Conservation (phyloP, 805 yeast species). For the Grigorovia yakushimaensis region DNA sequence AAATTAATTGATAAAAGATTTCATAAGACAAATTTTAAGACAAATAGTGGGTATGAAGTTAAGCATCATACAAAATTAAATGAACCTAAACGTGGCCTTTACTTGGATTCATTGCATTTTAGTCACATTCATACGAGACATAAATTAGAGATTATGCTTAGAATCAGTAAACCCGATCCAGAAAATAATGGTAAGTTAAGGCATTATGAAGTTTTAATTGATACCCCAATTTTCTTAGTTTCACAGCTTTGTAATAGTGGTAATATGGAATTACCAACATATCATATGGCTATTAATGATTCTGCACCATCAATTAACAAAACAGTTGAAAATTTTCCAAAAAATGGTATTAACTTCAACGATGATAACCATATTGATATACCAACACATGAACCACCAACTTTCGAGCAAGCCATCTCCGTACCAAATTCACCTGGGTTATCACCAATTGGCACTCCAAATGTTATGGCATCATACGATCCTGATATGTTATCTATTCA, state of each 20-base stretch:
- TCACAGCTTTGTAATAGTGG: constrained; percentile 34
- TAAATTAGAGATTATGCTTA: constrained; percentile 56
- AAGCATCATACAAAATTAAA: constrained; percentile 15
- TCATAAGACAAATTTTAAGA: constrained; percentile 10
- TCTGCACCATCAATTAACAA: constrained; percentile 3
- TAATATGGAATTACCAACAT: constrained; percentile 32
- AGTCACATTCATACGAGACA: constrained; percentile 54
- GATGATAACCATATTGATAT: constrained; percentile 9
- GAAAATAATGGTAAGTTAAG: constrained; percentile 40
- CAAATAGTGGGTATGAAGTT: constrained; percentile 15
- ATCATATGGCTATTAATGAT: constrained; percentile 18
- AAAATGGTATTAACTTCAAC: constrained; percentile 1
- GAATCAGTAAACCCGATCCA: constrained; percentile 55
- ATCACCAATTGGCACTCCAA: constrained; percentile 18
- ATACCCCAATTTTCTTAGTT: constrained; percentile 54
- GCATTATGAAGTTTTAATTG: constrained; percentile 73
- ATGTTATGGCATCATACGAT: constrained; percentile 7
- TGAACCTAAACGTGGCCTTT: constrained; percentile 30
- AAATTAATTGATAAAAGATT: constrained; percentile 4
- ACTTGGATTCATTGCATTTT: constrained; percentile 52
- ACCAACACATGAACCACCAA: constrained; percentile 34
- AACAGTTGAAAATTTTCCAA: constrained; percentile 11
- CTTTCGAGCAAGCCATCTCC: constrained; percentile 53
- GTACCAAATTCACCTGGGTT: constrained; percentile 37
- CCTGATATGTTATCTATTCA: constrained; percentile 15